Evolutionary conservation across 495 filamentous ascomycete genomes (phyloP).

Genomic region (Aspergillus campestris): DNA sequence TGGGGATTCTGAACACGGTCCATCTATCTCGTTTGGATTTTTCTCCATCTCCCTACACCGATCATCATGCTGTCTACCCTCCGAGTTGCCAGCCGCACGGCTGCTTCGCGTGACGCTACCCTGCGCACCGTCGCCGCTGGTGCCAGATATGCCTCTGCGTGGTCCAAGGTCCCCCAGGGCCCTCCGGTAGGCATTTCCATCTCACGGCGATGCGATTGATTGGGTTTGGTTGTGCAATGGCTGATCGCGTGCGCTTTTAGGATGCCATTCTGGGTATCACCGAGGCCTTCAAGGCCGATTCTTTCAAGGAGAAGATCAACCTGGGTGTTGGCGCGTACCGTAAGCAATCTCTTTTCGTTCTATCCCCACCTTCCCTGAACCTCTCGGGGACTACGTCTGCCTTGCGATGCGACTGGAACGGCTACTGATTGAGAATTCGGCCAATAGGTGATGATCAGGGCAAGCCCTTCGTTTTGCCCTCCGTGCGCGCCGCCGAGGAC

Average conservation of each 20-base stretch:
- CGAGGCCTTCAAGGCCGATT: conserved; percentile 97
- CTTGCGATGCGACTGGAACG: not conserved
- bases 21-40: conserved; percentile 6
- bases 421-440: conserved; percentile 10
- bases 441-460: conserved; percentile 75
- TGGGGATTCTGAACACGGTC: conserved; percentile 9
- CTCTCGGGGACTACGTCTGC: not conserved
- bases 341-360: conserved; percentile 17
- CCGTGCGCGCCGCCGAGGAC: conserved; percentile 81
- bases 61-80: conserved; percentile 48
- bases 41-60: conserved; percentile 7
- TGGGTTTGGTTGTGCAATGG: conserved; percentile 11
- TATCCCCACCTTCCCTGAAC: not conserved
- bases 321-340: conserved; percentile 62
- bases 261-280: conserved; percentile 94
- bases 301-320: conserved; percentile 90
- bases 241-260: conserved; percentile 26
- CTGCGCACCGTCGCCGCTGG: conserved; percentile 42
- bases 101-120: conserved; percentile 38
- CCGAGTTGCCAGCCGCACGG: conserved; percentile 48
- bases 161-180: conserved; percentile 84
- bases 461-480: conserved; percentile 95
- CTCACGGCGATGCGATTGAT: not conserved
- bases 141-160: conserved; percentile 67
- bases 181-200: conserved; percentile 64